A percentile compares a stretch with the other conserved stretches of the same genome.
phyloP scores from a whole-genome alignment of 768 basidiomycete species.

The Trametes gibbosa region DNA sequence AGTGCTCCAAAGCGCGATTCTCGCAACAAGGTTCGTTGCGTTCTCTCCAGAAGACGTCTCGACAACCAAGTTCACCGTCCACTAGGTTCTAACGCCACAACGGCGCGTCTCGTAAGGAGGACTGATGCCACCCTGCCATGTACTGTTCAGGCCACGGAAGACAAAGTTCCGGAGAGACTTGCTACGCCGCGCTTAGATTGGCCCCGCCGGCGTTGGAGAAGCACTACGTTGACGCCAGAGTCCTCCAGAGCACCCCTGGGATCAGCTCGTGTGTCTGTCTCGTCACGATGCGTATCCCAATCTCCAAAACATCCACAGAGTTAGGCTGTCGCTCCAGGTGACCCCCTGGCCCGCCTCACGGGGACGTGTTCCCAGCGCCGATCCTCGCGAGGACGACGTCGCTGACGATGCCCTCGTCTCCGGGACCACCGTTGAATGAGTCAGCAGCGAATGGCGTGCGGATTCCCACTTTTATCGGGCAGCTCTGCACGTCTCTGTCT shows the following conservation, averaged over 20 bases:
- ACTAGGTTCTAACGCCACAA: neutral
- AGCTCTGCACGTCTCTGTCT: slow-evolving; percentile 1
- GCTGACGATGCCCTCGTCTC: neutral
- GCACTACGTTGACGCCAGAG: neutral
- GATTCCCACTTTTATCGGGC: neutral
- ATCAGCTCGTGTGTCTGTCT: neutral
- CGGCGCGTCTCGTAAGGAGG: neutral
- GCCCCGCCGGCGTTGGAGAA: neutral
- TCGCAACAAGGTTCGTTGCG: neutral
- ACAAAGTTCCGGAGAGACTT: neutral
- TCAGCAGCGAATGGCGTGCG: slow-evolving; percentile 2
- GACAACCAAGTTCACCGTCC: neutral
- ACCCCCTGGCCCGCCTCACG: neutral
- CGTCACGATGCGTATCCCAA: neutral
- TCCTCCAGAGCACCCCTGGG: neutral
- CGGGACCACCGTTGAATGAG: slow-evolving; percentile 4
- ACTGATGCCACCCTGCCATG: slow-evolving; percentile 4
- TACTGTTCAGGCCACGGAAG: neutral
- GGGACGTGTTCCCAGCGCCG: neutral
- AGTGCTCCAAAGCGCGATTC: neutral
- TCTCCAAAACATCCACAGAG: neutral
- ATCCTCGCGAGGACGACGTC: slow-evolving; percentile 3
- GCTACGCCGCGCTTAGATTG: neutral
- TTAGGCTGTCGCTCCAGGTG: neutral
- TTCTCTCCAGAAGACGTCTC: neutral